Percentiles rank a stretch among this genome's conserved stretches.
phyloP scores from a whole-genome alignment of 768 basidiomycete species.

The Leccinum incarnatum region DNA sequence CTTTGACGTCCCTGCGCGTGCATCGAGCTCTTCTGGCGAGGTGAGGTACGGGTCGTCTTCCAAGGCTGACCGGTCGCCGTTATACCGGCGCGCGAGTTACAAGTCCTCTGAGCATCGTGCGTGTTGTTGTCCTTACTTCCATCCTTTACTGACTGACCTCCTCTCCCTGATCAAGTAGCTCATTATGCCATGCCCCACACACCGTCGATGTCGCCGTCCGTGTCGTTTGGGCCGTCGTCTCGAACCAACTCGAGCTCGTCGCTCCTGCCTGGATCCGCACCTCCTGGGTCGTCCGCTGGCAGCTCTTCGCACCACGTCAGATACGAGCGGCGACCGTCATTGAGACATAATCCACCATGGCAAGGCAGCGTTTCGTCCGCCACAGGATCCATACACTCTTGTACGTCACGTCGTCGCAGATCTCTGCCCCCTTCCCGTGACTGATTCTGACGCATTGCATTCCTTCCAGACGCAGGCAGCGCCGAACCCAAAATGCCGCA shows the following conservation, averaged over 20 bases:
- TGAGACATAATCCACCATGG: slow-evolving; percentile 49
- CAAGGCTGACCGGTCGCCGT: slow-evolving; percentile 33
- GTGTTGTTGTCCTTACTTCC: slow-evolving; percentile 20
- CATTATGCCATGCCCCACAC: slow-evolving; percentile 32
- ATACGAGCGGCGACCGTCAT: slow-evolving; percentile 43
- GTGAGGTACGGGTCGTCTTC: slow-evolving; percentile 33
- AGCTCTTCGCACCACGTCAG: slow-evolving; percentile 40
- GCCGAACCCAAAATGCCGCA: slow-evolving; percentile 22
- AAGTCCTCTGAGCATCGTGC: slow-evolving; percentile 45
- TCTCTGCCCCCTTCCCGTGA: slow-evolving; percentile 1
- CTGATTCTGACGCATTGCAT: slow-evolving; percentile 2
- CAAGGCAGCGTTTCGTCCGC: slow-evolving; percentile 39
- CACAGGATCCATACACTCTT: slow-evolving; percentile 38
- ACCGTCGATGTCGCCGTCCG: slow-evolving; percentile 31
- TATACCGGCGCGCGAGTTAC: slow-evolving; percentile 44
- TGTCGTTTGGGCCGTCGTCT: slow-evolving; percentile 40
- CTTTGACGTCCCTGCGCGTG: slow-evolving; percentile 30
- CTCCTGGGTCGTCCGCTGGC: slow-evolving; percentile 37
- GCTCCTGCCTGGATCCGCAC: slow-evolving; percentile 39
- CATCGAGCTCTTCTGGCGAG: slow-evolving; percentile 27
- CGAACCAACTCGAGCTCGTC: slow-evolving; percentile 55
- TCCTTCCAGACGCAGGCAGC: slow-evolving; percentile 19
- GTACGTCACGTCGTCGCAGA: slow-evolving; percentile 31
- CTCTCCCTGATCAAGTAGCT: slow-evolving; percentile 16
- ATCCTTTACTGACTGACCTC: slow-evolving; percentile 2